Evolutionary conservation across 108 stramenopile genomes (phyloP).

Genomic region (Schizochytrium sp.): DNA sequence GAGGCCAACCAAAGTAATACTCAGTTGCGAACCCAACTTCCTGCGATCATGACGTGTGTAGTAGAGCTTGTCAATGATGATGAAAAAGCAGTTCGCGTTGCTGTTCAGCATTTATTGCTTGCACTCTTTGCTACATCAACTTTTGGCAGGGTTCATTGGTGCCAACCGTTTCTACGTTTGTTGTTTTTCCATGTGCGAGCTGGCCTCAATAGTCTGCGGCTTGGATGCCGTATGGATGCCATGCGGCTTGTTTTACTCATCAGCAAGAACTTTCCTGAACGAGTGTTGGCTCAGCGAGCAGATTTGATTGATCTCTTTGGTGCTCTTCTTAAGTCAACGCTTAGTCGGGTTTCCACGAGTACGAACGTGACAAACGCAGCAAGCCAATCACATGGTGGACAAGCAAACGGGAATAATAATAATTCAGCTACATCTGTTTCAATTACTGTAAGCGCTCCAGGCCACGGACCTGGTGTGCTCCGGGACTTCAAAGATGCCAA

Average conservation of each 20-base stretch:
- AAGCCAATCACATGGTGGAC: not conserved
- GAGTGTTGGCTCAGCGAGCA: not conserved
- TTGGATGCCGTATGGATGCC: conserved; percentile 51
- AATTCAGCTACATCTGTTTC: not conserved
- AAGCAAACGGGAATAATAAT: not conserved
- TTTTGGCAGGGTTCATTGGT: conserved; percentile 18
- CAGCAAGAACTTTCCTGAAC: not conserved
- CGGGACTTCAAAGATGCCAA: not conserved
- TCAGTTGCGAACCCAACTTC: conserved; percentile 1
- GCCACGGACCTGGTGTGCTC: not conserved
- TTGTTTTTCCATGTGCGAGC: conserved; percentile 43
- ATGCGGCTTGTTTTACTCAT: conserved; percentile 9
- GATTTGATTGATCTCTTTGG: not conserved
- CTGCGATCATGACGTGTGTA: conserved; percentile 36
- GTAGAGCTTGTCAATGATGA: conserved; percentile 54
- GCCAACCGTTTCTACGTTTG: not conserved
- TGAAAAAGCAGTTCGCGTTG: conserved; percentile 43
- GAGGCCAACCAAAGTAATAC: not conserved
- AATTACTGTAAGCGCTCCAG: not conserved
- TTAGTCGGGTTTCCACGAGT: conserved; percentile 12
- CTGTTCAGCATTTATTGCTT: not conserved
- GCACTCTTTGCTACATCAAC: conserved; percentile 7
- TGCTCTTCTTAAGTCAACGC: not conserved
- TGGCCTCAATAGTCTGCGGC: conserved; percentile 43
- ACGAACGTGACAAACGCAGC: too few relatives aligned